Evolutionary conservation across 768 basidiomycete genomes (phyloP), one percentile per base, ranked within the genome.

Genomic region (Candolleomyces aberdarensis): DNA sequence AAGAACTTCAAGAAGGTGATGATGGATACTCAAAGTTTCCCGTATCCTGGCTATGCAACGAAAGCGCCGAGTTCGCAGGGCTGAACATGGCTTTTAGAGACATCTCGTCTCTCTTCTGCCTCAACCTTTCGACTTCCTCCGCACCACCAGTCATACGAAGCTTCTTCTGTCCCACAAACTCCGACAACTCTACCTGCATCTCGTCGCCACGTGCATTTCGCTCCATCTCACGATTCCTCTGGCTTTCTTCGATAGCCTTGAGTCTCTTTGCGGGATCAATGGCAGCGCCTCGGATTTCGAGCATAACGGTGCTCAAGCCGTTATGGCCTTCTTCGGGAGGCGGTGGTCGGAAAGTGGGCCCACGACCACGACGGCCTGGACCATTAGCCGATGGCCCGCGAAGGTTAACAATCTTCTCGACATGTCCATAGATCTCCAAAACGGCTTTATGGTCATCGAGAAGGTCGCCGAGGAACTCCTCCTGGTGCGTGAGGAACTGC

Each of bases 111-210:
- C 86, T 80, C 71, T 85, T 85, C 79, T 94, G 90, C 66, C 96
- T 79, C 66, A 96, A 82, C 59, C 96, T 81, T 76, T 99, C 96
- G 22, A 78, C 83, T 76, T 96, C 94, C 72, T 96, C 93, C 22
- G 93, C 90, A 14, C 94, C 96, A 29, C 96, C 96, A 17, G 96
- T 99, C 91, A 94, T 89, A 80, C 86, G 92, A 72, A 99, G 75
- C 77, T 90, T 95, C 80, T 91, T 91, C 62, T 87, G 85, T 4
- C 77, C 82, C 56, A 99, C 95, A 74, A 98, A 98, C 4, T 91
- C 93, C 49, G 76, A 74, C 66, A 99, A 70, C 78, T 98, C 96
- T 14, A 81, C 79, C 66, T 93, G 85, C 73, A 98, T 86, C 65
- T 92, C 94, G 72, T 97, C 94, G 48, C 88, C 83, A 60, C 85